Conservation (phyloP, 495 filamentous ascomycete genomes). For the Talaromyces wortmannii region DNA sequence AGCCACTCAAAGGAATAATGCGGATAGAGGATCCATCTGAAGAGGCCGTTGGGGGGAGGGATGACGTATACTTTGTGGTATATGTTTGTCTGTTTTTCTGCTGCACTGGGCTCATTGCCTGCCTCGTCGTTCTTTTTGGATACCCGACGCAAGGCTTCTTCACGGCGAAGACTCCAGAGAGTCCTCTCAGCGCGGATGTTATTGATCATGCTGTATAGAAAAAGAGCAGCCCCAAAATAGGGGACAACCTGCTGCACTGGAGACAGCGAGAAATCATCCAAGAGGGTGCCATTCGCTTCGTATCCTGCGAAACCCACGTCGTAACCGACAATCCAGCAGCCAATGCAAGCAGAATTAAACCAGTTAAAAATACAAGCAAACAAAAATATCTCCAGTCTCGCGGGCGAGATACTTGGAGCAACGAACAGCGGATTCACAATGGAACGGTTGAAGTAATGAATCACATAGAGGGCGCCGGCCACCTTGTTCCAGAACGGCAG, state of each 20-base stretch:
- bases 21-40: constrained; percentile 76
- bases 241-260: constrained; percentile 6
- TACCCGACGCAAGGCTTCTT: constrained; percentile 25
- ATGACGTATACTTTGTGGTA: constrained; percentile 84
- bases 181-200: constrained; percentile 76
- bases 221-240: constrained; percentile 48
- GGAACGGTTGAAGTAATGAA: constrained; percentile 88
- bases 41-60: constrained; percentile 77
- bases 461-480: constrained; percentile 30
- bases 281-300: constrained; percentile 6
- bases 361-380: constrained; percentile 66
- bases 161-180: constrained; percentile 51
- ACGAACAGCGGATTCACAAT: constrained; percentile 70
- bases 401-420: constrained; percentile 86
- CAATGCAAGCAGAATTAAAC: constrained; percentile 68
- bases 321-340: constrained; percentile 63
- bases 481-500: constrained; percentile 26
- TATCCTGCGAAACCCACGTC: constrained; percentile 12
- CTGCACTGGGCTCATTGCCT: constrained; percentile 18
- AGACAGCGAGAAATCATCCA: not conserved
- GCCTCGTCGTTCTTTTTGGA: constrained; percentile 41
- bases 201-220: constrained; percentile 61
- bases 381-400: constrained; percentile 58
- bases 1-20: constrained; percentile 95
- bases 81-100: constrained; percentile 19